Percentiles rank a stretch among this genome's conserved stretches.
Evolutionary conservation across 2,329 filamentous ascomycete species (phyloP).

Genomic region (Mycocentrospora acerina): DNA sequence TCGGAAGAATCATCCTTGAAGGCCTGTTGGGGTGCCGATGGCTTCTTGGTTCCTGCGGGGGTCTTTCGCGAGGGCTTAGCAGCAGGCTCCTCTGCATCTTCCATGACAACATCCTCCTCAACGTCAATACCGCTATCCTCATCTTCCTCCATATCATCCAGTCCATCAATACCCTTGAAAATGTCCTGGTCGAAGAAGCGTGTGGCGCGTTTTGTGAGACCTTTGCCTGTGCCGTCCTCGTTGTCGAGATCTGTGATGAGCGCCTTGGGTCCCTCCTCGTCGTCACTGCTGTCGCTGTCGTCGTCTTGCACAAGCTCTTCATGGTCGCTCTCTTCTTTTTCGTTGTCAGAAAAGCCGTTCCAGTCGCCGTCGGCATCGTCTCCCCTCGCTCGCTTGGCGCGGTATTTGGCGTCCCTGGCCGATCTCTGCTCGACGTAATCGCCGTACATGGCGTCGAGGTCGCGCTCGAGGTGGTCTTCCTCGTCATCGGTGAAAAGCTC

Average conservation of each 20-base stretch:
- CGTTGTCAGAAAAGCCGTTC: conserved; percentile 76
- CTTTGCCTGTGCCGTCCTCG: conserved; percentile 52
- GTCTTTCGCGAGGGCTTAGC: conserved; percentile 17
- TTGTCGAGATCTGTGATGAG: conserved; percentile 66
- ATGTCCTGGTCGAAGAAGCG: conserved; percentile 95
- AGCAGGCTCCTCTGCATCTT: conserved; percentile 11
- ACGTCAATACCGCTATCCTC: conserved; percentile 44
- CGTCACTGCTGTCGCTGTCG: conserved; percentile 64
- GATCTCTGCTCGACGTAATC: conserved; percentile 79
- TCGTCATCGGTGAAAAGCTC: conserved; percentile 70
- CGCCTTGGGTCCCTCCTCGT: conserved; percentile 52
- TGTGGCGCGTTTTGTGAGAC: conserved; percentile 80
- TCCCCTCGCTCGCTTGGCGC: conserved; percentile 83
- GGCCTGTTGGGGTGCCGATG: conserved; percentile 18
- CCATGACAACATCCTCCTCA: conserved; percentile 34
- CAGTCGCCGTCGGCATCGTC: conserved; percentile 77
- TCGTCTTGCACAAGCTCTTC: conserved; percentile 60
- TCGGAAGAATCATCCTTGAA: conserved; percentile 41
- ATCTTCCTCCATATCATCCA: conserved; percentile 58
- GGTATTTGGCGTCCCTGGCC: conserved; percentile 79
- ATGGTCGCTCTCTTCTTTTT: conserved; percentile 60
- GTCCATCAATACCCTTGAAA: conserved; percentile 77
- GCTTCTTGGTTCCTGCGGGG: conserved; percentile 13
- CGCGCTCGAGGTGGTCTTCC: conserved; percentile 76
- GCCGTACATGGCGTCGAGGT: conserved; percentile 86